phyloP scores from a whole-genome alignment of 768 basidiomycete genomes.

The Jaapia argillacea region DNA sequence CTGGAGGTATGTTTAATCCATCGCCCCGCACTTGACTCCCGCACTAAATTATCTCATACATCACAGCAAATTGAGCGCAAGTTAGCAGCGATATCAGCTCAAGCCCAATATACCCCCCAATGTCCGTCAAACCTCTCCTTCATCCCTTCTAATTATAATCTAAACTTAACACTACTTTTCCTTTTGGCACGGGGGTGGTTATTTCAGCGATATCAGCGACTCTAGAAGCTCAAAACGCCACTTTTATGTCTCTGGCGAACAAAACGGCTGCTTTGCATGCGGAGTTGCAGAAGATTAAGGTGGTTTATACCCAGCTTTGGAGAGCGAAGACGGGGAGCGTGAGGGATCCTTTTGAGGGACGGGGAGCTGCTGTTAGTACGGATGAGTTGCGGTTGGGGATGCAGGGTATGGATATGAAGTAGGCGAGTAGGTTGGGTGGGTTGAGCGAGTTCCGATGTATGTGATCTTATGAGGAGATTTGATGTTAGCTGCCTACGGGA shows the following conservation, averaged over 20 bases:
- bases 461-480: too few relatives aligned
- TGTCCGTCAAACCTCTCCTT: slow-evolving; percentile 26
- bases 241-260: slow-evolving; percentile 66
- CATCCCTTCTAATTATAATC: slow-evolving; percentile 3
- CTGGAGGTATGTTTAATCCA: slow-evolving; percentile 45
- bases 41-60: slow-evolving; percentile 8
- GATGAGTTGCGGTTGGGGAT: too few relatives aligned
- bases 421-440: too few relatives aligned
- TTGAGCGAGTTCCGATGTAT: too few relatives aligned
- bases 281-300: slow-evolving; percentile 70
- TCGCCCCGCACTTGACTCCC: too few relatives aligned
- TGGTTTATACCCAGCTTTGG: slow-evolving; percentile 70
- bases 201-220: slow-evolving; percentile 61
- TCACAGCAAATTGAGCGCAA: slow-evolving; percentile 76
- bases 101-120: slow-evolving; percentile 65
- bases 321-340: slow-evolving; percentile 72
- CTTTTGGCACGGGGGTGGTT: too few relatives aligned
- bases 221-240: slow-evolving; percentile 70
- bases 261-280: slow-evolving; percentile 67
- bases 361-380: too few relatives aligned
- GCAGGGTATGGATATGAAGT: too few relatives aligned
- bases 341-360: slow-evolving; percentile 64
- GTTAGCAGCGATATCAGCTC: slow-evolving; percentile 46
- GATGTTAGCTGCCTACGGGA: too few relatives aligned
- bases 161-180: too few relatives aligned